These are phyloP conservation scores for Rhodotorula diobovata DNA, from an alignment of 768 basidiomycete genomes.

Conservation along the genomic window DNA sequence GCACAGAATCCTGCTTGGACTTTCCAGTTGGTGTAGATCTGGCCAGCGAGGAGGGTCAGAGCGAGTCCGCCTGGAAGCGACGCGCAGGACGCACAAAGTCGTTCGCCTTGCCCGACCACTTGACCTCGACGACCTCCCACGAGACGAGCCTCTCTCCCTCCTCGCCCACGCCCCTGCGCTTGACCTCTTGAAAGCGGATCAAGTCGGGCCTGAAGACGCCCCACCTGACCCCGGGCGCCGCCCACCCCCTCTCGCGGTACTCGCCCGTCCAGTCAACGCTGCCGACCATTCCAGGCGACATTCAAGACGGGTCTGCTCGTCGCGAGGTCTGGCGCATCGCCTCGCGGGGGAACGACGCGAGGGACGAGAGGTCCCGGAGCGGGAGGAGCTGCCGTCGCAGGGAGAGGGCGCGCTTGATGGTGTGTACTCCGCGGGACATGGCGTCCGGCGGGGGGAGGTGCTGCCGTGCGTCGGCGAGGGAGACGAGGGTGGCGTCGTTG, in stretches of 20 bases:
- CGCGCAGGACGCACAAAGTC: conserved; percentile 2
- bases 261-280: conserved; percentile 21
- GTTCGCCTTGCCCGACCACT: conserved; percentile 7
- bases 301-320: conserved; percentile 10
- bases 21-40: conserved; percentile 35
- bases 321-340: conserved; percentile 42
- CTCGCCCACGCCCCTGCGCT: not conserved
- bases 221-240: conserved; percentile 22
- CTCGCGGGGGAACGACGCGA: conserved; percentile 42
- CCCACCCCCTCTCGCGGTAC: conserved; percentile 23
- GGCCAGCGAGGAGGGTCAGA: not conserved
- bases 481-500: not conserved
- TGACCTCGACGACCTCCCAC: conserved; percentile 36
- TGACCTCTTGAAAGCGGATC: conserved; percentile 17
- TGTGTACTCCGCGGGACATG: conserved; percentile 10
- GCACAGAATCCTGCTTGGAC: conserved; percentile 29
- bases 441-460: conserved; percentile 8
- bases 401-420: conserved; percentile 14
- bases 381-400: not conserved
- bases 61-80: accelerated
- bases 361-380: conserved; percentile 6
- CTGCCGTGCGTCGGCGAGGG: not conserved
- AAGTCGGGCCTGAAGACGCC: conserved; percentile 30
- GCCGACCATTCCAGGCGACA: conserved; percentile 8
- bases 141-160: not conserved